These are phyloP conservation scores for Xanthoconium separans DNA, from an alignment of 1,284 basidiomycete species.

Conservation along the genomic window DNA sequence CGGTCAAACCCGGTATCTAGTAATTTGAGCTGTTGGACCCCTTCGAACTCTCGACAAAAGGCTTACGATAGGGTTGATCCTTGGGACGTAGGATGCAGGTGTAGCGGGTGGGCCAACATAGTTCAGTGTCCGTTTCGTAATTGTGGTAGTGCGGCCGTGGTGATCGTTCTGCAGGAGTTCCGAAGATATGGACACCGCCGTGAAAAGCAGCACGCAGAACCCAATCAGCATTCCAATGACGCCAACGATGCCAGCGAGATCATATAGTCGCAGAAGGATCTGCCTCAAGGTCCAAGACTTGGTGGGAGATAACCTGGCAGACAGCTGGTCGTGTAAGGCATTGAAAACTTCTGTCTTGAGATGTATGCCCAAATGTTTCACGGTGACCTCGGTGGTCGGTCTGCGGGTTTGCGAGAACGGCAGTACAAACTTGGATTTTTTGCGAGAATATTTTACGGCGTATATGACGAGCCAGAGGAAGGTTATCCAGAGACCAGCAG, in stretches of 20 bases:
- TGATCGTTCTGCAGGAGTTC: conserved; percentile 17
- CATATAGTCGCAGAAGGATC: conserved; percentile 43
- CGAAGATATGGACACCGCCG: conserved; percentile 24
- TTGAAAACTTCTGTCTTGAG: conserved; percentile 58
- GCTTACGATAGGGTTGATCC: conserved; percentile 48
- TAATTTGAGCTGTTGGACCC: conserved; percentile 9
- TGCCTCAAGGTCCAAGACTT: conserved; percentile 22
- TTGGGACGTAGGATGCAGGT: conserved; percentile 16
- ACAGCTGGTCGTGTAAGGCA: conserved; percentile 45
- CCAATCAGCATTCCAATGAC: conserved; percentile 50
- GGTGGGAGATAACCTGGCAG: conserved; percentile 30
- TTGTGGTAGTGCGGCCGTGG: conserved; percentile 1
- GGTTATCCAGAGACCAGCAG: conserved; percentile 21
- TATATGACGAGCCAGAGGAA: conserved; percentile 27
- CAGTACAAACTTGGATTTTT: conserved; percentile 19
- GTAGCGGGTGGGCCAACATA: not conserved
- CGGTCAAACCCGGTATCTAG: conserved; percentile 75
- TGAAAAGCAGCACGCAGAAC: conserved; percentile 42
- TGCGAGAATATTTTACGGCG: conserved; percentile 22
- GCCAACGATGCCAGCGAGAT: conserved; percentile 47
- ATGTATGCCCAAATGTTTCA: conserved; percentile 42
- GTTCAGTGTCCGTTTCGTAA: conserved; percentile 20
- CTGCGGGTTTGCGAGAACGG: conserved; percentile 23
- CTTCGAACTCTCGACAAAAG: not conserved
- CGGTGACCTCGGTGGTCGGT: conserved; percentile 21